These are phyloP conservation scores for Populus hybrid DNA, from an alignment of 441 rosid species.

Conservation along the genomic window DNA sequence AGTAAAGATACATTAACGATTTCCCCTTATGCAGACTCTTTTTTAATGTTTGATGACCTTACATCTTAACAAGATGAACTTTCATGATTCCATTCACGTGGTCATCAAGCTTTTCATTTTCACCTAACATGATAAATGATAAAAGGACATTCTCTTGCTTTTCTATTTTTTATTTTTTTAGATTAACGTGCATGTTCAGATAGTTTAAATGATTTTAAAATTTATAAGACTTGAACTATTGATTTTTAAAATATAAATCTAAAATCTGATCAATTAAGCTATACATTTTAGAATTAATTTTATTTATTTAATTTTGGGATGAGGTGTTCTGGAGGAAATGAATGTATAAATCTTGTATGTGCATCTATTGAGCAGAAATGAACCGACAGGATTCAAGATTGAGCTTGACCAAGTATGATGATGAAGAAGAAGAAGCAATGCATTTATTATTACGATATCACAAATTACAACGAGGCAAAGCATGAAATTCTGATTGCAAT, in stretches of 20 bases:
- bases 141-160: no score
- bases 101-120: background rate
- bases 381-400: background rate
- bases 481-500: background rate
- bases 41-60: background rate
- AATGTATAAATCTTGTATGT: no score
- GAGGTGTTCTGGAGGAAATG: no score
- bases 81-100: slow-evolving; percentile 2
- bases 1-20: slow-evolving; percentile 4
- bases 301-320: no score
- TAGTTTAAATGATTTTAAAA: no score
- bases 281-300: no score
- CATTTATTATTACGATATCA: background rate
- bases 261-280: accelerated
- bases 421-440: background rate
- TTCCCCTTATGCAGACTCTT: background rate
- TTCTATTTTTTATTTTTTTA: no score
- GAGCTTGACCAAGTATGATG: background rate
- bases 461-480: background rate
- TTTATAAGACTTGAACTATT: no score
- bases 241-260: accelerated
- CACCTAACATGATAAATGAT: background rate
- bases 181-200: no score
- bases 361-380: background rate
- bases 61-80: background rate